phyloP scores from a whole-genome alignment of 345 rosid species.

The Bruguiera parviflora region DNA sequence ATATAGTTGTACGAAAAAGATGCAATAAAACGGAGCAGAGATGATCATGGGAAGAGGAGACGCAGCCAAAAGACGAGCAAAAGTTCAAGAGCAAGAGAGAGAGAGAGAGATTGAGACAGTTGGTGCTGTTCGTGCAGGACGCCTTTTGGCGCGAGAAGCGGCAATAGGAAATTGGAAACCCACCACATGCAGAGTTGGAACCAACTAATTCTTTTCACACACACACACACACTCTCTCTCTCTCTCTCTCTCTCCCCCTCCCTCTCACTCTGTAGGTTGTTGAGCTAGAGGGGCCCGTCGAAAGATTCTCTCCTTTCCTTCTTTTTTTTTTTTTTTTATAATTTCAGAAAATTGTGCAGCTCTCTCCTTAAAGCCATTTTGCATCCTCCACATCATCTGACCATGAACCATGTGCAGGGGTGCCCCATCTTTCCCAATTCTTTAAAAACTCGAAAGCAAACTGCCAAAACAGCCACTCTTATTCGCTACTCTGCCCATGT shows the following conservation, averaged over 20 bases:
- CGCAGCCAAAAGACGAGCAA: too few species aligned
- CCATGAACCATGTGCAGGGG: conserved; percentile 48
- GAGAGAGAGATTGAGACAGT: neutral
- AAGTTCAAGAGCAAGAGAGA: too few species aligned
- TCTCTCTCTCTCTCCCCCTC: neutral
- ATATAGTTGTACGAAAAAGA: too few species aligned
- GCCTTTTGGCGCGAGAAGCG: conserved; percentile 14
- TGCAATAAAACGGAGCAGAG: too few species aligned
- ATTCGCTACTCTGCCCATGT: too few species aligned
- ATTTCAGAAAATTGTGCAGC: neutral
- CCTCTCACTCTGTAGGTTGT: neutral
- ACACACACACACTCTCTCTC: neutral
- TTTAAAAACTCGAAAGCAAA: conserved; percentile 12
- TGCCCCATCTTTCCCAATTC: conserved; percentile 18
- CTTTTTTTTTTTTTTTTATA: neutral
- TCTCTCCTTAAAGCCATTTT: too few species aligned
- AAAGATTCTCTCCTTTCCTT: conserved; percentile 29
- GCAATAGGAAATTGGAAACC: conserved; percentile 5
- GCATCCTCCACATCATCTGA: conserved; percentile 12
- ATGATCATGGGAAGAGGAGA: too few species aligned
- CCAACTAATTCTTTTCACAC: neutral
- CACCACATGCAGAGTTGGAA: conserved; percentile 28
- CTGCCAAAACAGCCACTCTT: conserved; percentile 19
- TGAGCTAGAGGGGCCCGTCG: neutral
- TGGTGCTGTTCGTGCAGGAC: conserved; percentile 10